These are phyloP conservation scores for Eutrema japonicum DNA, from an alignment of 345 rosid species.

Conservation along the genomic window DNA sequence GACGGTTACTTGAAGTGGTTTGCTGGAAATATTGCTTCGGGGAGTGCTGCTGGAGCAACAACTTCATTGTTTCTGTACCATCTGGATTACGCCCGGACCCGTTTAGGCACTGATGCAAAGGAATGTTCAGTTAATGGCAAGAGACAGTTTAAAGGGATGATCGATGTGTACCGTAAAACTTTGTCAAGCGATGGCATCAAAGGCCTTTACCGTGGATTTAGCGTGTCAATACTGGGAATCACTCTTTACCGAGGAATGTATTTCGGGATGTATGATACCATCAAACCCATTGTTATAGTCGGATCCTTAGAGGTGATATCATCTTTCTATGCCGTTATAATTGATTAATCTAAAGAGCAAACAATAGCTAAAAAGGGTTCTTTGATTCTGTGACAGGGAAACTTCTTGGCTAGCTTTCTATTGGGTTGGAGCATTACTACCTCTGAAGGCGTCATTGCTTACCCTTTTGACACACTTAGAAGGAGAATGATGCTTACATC, in stretches of 20 bases:
- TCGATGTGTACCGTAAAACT: constrained; percentile 84
- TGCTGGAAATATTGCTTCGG: constrained; percentile 87
- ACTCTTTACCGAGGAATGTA: constrained; percentile 92
- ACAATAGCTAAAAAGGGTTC: background rate
- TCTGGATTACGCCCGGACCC: constrained; percentile 86
- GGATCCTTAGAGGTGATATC: constrained; percentile 78
- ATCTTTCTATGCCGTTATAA: background rate
- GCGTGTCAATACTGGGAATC: constrained; percentile 89
- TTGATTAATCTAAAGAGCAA: background rate
- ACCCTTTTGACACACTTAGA: constrained; percentile 86
- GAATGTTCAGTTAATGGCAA: constrained; percentile 59
- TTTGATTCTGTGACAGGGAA: constrained; percentile 59
- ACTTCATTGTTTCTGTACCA: constrained; percentile 83
- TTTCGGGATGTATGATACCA: constrained; percentile 87
- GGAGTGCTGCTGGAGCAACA: constrained; percentile 98
- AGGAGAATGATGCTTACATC: constrained; percentile 98
- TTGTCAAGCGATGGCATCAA: constrained; percentile 67
- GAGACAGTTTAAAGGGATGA: constrained; percentile 76
- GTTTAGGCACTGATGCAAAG: constrained; percentile 83
- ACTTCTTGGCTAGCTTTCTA: constrained; percentile 85
- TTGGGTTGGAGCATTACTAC: constrained; percentile 95
- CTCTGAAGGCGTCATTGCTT: constrained; percentile 82
- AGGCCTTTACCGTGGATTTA: constrained; percentile 88
- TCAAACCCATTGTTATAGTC: constrained; percentile 83
- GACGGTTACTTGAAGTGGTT: constrained; percentile 88